phyloP scores from a whole-genome alignment of 768 basidiomycete species.

The Termitomyces sp. region DNA sequence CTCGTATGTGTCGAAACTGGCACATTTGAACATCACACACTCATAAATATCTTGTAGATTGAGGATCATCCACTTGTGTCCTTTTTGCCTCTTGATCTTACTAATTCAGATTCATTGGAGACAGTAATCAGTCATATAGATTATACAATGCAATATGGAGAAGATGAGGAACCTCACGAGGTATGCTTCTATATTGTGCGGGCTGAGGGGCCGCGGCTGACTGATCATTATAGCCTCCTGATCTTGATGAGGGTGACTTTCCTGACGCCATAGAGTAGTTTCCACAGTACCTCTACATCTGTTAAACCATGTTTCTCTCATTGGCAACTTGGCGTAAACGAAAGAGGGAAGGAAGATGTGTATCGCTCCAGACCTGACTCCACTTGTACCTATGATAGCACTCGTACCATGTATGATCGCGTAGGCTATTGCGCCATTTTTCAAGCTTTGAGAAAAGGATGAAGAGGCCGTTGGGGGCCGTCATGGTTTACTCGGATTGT shows the following conservation, averaged over 20 bases:
- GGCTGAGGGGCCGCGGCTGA: not conserved
- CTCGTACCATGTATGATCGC: too few species aligned
- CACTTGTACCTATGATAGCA: too few species aligned
- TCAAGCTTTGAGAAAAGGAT: too few species aligned
- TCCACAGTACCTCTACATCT: not conserved
- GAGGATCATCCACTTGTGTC: constrained; percentile 98
- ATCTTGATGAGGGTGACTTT: constrained; percentile 93
- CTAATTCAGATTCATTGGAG: constrained; percentile 85
- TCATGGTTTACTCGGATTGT: too few species aligned
- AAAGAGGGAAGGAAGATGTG: not conserved
- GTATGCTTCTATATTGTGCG: constrained; percentile 34
- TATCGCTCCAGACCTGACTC: not conserved
- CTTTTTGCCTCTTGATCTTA: constrained; percentile 92
- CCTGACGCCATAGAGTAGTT: constrained; percentile 35
- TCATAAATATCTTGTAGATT: constrained; percentile 53
- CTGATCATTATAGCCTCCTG: constrained; percentile 62
- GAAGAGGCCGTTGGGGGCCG: too few species aligned
- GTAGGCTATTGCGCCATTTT: too few species aligned
- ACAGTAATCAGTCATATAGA: constrained; percentile 94
- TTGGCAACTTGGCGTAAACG: not conserved
- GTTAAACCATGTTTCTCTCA: not conserved
- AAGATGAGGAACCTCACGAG: constrained; percentile 97
- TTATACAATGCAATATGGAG: constrained; percentile 98
- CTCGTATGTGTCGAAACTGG: constrained; percentile 51
- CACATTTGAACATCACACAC: constrained; percentile 3